Evolutionary conservation across 306 rosid species (phyloP).

Genomic region (Malus sieversii): DNA sequence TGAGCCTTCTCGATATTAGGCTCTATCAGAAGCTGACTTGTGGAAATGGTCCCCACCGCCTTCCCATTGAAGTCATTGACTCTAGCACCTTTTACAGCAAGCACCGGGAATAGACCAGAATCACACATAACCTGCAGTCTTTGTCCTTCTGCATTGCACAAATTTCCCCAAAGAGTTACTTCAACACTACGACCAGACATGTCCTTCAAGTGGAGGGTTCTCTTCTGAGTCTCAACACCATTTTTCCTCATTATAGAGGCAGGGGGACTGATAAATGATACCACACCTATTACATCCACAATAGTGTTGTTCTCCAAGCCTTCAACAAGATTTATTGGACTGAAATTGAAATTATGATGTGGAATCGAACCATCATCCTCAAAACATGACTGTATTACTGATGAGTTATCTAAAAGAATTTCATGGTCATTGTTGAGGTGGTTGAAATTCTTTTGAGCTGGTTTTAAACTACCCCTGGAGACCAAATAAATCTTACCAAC

Average conservation of each 20-base stretch:
- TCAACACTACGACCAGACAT: constrained; percentile 72
- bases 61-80: constrained; percentile 83
- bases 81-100: constrained; percentile 70
- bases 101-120: constrained; percentile 63
- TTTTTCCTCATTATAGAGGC: constrained; percentile 68
- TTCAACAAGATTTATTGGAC: constrained; percentile 55
- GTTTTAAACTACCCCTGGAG: constrained; percentile 63
- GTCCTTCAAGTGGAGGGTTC: constrained; percentile 82
- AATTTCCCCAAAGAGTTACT: constrained; percentile 74
- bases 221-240: constrained; percentile 77
- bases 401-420: constrained; percentile 49
- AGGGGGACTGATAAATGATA: constrained; percentile 55
- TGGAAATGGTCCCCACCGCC: constrained; percentile 57
- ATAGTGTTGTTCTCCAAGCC: constrained; percentile 53
- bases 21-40: constrained; percentile 67
- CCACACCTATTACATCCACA: constrained; percentile 73
- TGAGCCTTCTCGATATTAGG: constrained; percentile 57
- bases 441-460: constrained; percentile 65
- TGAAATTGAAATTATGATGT: constrained; percentile 52
- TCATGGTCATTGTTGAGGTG: constrained; percentile 71
- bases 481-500: constrained; percentile 62
- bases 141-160: constrained; percentile 70
- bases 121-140: constrained; percentile 67
- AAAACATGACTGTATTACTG: constrained; percentile 52
- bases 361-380: constrained; percentile 74